Base-by-base conservation (phyloP, 805 yeast species). In the Ogataea corticis region DNA sequence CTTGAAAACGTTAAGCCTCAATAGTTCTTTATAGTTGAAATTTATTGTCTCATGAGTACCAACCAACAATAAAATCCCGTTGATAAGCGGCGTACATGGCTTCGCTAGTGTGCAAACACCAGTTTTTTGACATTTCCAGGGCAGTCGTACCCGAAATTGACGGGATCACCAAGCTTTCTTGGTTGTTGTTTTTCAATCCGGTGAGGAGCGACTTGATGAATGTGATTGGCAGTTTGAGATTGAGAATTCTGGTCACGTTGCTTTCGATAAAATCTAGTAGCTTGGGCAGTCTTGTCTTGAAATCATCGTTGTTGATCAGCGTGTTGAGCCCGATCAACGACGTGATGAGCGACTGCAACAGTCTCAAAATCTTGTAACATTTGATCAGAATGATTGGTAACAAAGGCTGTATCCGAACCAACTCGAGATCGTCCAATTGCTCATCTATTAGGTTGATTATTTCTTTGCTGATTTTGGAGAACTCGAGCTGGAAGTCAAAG, bases 391-490 rank as follows among this genome's bases (percentile, higher is more conserved):
- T 53, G 3, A 59, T 16, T 10, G 66, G 49, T 3, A 62, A 38
- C 41, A 64, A 38, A 4, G 66, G 62, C 23, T 65, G 61, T 2
- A 59, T 45, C 19, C 51, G 46, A 33, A 44, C 40, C 10, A 52
- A 33, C 46, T 63, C 68, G 27, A 60, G 46, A 45, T 63, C 67
- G 42, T 62, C 61, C 10, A 65, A 19, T 28, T 61, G 63, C 33
- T 63, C 66, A 44, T 63, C 65, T 17, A 66, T 51, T 29, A 57
- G 43, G 45, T 54, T 58, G 14, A 56, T 51, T 5, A 65, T 42
- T 36, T 57, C 58, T 49, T 61, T 66, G 27, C 57, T 46, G 9
- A 54, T 27, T 33, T 63, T 65, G 1, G 59, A 53, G 15, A 66
- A 51, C 29, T 63, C 65, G 16, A 66, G 49, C 43, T 66, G 66